Percentiles rank a stretch among this genome's conserved stretches.
phyloP scores from a whole-genome alignment of 139 green algal species.

The Asterochloris erici region DNA sequence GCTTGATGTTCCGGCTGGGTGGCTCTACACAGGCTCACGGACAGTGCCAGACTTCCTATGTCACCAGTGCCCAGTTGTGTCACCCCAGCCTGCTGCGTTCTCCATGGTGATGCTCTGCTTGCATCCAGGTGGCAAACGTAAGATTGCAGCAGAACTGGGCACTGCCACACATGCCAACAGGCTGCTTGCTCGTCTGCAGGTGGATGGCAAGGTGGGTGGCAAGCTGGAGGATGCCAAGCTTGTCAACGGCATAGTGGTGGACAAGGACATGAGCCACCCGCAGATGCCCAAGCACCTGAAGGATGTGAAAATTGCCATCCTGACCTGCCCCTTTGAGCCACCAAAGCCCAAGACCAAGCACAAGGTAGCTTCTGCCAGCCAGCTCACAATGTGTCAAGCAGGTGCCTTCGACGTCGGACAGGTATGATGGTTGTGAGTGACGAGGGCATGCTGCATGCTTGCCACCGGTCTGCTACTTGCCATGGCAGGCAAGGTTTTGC shows the following conservation, averaged over 20 bases:
- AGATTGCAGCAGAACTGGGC: no score
- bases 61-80: no score
- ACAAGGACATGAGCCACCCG: constrained; percentile 99
- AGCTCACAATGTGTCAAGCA: neutral
- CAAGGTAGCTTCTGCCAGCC: constrained; percentile 63
- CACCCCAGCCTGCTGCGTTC: no score
- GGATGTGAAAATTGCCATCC: constrained; percentile 95
- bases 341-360: constrained; percentile 99
- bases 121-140: no score
- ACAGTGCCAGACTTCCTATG: no score
- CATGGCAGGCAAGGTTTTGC: neutral
- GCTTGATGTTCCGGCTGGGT: no score
- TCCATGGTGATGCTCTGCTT: no score
- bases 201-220: constrained; percentile 96
- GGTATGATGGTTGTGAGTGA: neutral
- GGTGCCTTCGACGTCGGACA: neutral
- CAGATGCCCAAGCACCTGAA: constrained; percentile 83
- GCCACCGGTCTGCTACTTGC: neutral
- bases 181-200: constrained; percentile 32
- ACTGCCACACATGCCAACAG: no score
- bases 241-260: constrained; percentile 93
- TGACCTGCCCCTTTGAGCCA: constrained; percentile 99
- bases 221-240: constrained; percentile 93
- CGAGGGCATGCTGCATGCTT: neutral
- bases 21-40: no score